Evolutionary conservation across 1,284 basidiomycete genomes (phyloP).

Genomic region (Apiotrichum gracile): DNA sequence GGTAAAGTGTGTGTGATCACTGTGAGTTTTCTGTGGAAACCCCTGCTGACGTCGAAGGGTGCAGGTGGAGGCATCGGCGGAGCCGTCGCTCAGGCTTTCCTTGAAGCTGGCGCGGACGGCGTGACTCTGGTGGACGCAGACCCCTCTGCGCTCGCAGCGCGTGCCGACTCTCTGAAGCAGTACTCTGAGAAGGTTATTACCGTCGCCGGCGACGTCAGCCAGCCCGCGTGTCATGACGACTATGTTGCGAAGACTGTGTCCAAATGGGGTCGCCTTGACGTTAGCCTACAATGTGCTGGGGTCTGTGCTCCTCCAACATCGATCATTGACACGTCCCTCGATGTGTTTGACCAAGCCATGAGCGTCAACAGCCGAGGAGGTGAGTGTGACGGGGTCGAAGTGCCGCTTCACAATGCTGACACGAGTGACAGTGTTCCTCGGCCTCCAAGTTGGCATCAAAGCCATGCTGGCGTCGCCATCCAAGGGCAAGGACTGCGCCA

Average conservation of each 20-base stretch:
- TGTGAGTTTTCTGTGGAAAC: no score
- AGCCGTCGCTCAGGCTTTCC: conserved; percentile 1
- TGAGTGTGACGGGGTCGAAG: conserved; percentile 2
- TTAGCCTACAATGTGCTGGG: conserved; percentile 16
- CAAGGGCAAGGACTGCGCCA: conserved; percentile 19
- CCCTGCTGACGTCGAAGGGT: no score
- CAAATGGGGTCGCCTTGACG: conserved; percentile 16
- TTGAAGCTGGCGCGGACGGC: conserved; percentile 11
- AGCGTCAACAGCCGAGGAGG: conserved; percentile 15
- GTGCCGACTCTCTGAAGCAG: not conserved
- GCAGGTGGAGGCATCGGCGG: no score
- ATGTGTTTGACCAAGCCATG: conserved; percentile 10
- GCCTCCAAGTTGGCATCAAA: conserved; percentile 16
- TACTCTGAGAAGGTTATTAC: not conserved
- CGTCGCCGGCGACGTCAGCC: conserved; percentile 11
- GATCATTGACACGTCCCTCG: conserved; percentile 10
- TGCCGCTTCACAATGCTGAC: not conserved
- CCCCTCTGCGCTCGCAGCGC: not conserved
- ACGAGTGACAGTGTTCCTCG: conserved; percentile 21
- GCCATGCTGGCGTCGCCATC: conserved; percentile 22
- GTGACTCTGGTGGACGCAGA: conserved; percentile 10
- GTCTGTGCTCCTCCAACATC: not conserved
- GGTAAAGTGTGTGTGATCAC: no score
- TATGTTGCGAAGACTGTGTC: conserved; percentile 5
- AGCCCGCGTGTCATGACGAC: not conserved